Evolutionary conservation across 495 filamentous ascomycete species (phyloP), one percentile per base, ranked within the genome.

Genomic region (Elasticomyces elasticus): DNA sequence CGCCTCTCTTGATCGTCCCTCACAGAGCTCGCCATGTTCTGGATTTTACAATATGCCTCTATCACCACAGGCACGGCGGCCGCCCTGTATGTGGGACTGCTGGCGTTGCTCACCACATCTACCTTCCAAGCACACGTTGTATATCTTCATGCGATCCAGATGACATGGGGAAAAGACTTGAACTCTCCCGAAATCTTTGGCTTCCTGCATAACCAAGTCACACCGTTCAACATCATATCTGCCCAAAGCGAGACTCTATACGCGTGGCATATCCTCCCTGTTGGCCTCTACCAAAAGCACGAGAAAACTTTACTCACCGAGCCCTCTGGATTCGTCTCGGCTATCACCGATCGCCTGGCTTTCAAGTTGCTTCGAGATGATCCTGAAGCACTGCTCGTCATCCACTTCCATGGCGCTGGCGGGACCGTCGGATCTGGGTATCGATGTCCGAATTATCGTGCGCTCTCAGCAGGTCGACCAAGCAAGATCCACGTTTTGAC

Each of bases 181-280:
- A 66, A 74, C 57, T 55, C 72, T 5, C 72, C 72, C n/a, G 72
- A 76, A 51, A 54, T 52, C n/a, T 76, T 73, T 61, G 73, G 73
- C 4, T 76, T 77, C 47, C 54, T 77, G 10, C 67, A 76, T 47
- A 84, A 82, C 62, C 84, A 89, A 67, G 76, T 84, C 22, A 83
- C 79, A 1, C 79, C 83, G 0, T 87, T 89, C 63, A 69, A 70
- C 0, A 75, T 89, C 51, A 66, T 64, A 15, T 79, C 83, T 5
- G 60, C 72, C 12, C 77, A 82, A 55, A 71, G 72, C 40, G 74
- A 81, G 56, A 67, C 61, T 13, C 71, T 87, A 4, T 83, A 86
- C 57, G 78, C 82, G 11, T 89, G 84, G 84, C 84, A 87, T 53
- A 75, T 87, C 50, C 72, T 86, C 10, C 84, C 84, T 1, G 62